phyloP scores from a whole-genome alignment of 371 early-diverging fungal genomes.

The Mortierella sp. region DNA sequence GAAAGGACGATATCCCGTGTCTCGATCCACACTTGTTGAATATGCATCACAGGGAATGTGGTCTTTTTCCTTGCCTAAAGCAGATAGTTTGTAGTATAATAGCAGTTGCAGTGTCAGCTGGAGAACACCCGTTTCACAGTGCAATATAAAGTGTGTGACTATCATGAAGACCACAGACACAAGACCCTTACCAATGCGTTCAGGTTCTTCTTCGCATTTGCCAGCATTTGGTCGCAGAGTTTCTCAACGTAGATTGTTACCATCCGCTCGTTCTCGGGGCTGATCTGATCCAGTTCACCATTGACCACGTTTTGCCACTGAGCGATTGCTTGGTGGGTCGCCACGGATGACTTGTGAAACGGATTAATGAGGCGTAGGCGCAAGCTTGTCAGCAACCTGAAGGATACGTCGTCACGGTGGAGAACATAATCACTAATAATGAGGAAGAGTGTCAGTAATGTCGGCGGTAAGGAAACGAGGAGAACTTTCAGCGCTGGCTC shows the following conservation, averaged over 20 bases:
- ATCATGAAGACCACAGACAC: neutral
- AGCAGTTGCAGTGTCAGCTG: neutral
- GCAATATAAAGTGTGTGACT: neutral
- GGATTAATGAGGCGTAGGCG: conserved; percentile 57
- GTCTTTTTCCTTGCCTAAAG: conserved; percentile 39
- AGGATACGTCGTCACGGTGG: conserved; percentile 62
- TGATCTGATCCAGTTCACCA: conserved; percentile 64
- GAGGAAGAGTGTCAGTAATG: neutral
- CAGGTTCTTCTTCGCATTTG: conserved; percentile 14
- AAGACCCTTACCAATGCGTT: conserved; percentile 14
- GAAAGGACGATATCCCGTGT: conserved; percentile 42
- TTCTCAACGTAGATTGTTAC: conserved; percentile 56
- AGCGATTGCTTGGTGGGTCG: conserved; percentile 51
- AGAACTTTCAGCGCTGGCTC: neutral
- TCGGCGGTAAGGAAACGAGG: neutral
- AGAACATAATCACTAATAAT: conserved; percentile 62
- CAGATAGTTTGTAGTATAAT: too few species aligned
- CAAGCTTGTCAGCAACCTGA: conserved; percentile 60
- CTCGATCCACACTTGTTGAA: conserved; percentile 52
- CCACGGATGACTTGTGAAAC: conserved; percentile 49
- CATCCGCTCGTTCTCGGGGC: conserved; percentile 60
- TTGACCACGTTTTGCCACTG: conserved; percentile 67
- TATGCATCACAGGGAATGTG: conserved; percentile 36
- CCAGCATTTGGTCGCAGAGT: conserved; percentile 37
- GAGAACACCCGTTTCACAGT: neutral